Evolutionary conservation across 371 early-diverging fungal species (phyloP).

Genomic region (Lichtheimia hyalospora): DNA sequence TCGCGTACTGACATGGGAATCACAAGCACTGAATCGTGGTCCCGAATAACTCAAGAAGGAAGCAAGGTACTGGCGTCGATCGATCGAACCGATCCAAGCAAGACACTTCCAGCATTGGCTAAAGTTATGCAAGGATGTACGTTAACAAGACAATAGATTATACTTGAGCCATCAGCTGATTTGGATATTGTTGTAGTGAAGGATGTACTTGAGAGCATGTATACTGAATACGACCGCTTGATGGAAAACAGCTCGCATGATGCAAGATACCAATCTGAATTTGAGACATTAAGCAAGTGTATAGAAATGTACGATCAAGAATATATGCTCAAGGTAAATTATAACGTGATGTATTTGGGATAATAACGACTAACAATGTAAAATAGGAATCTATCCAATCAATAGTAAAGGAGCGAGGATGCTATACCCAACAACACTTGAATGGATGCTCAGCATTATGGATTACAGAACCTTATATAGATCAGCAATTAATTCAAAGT

Average conservation of each 20-base stretch:
- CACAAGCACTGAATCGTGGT: constrained; percentile 10
- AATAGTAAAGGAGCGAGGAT: constrained; percentile 12
- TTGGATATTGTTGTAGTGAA: constrained; percentile 4
- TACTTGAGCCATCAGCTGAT: not conserved
- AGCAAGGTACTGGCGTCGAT: not conserved
- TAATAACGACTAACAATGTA: not conserved
- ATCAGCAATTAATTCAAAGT: not conserved
- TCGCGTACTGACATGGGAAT: not conserved
- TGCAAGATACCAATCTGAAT: not conserved
- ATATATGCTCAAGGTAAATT: constrained; percentile 19
- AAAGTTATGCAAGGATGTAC: not conserved
- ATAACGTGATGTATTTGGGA: too few relatives aligned
- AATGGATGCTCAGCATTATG: constrained; percentile 4
- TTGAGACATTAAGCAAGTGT: constrained; percentile 2
- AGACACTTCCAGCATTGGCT: not conserved
- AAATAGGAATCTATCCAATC: constrained; percentile 18
- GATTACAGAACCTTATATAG: constrained; percentile 1
- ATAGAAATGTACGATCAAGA: constrained; percentile 16
- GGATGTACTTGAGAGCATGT: constrained; percentile 14
- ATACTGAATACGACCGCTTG: constrained; percentile 12
- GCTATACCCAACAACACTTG: constrained; percentile 7
- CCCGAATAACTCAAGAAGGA: constrained; percentile 2
- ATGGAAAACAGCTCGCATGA: too few relatives aligned
- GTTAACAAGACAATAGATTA: not conserved
- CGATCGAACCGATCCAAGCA: constrained; percentile 3